These are phyloP conservation scores for Pestalotiopsis sp. DNA, from an alignment of 2,329 filamentous ascomycete species.

Conservation along the genomic window DNA sequence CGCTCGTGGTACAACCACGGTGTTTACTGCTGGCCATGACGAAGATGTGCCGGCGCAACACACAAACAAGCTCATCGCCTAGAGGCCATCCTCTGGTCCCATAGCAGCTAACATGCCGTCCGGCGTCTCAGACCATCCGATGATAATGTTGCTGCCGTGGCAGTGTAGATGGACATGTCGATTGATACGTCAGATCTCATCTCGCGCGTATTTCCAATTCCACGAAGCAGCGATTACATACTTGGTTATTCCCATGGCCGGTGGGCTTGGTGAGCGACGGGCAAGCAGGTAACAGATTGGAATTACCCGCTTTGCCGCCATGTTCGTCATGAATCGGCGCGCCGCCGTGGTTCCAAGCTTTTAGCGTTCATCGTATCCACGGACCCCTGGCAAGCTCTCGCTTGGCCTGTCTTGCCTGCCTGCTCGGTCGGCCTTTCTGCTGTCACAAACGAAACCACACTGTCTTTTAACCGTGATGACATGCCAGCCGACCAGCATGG, in stretches of 20 bases:
- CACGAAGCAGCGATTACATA: neutral
- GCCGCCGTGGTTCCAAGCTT: slow-evolving; percentile 2
- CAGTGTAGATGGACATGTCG: neutral
- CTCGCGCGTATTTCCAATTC: neutral
- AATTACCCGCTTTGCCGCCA: slow-evolving; percentile 3
- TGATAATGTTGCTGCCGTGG: neutral
- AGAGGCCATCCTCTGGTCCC: neutral
- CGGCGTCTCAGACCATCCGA: neutral
- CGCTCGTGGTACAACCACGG: neutral
- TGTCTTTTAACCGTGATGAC: neutral
- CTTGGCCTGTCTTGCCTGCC: neutral
- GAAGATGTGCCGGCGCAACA: neutral
- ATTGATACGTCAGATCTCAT: neutral
- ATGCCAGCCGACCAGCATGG: neutral
- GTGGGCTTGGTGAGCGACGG: neutral
- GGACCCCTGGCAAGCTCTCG: neutral
- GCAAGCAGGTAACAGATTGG: neutral
- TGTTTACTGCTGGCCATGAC: neutral
- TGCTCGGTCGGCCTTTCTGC: too few relatives aligned
- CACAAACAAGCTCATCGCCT: neutral
- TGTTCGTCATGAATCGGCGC: slow-evolving; percentile 5
- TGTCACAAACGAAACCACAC: slow-evolving; percentile 1
- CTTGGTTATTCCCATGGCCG: neutral
- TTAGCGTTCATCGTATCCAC: slow-evolving; percentile 7
- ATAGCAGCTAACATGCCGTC: neutral